Evolutionary conservation across 495 filamentous ascomycete genomes (phyloP).

Genomic region (Neurospora sp.): DNA sequence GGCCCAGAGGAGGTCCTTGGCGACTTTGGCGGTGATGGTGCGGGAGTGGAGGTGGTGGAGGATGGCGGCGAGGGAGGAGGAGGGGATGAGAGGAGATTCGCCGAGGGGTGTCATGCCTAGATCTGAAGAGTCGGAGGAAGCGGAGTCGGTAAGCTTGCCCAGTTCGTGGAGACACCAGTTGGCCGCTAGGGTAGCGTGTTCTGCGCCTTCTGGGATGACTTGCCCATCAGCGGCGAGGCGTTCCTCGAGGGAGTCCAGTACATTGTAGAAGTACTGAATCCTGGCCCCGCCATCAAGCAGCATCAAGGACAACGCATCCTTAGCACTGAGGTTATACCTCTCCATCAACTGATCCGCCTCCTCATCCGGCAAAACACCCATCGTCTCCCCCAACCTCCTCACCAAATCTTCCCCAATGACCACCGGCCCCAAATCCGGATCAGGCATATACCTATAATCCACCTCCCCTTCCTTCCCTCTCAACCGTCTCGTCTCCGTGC

Average conservation of each 20-base stretch:
- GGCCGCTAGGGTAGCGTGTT: constrained; percentile 35
- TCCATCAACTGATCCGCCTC: constrained; percentile 48
- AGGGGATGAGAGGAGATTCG: constrained; percentile 40
- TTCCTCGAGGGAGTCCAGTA: constrained; percentile 46
- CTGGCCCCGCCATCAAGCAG: constrained; percentile 70
- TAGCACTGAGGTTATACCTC: constrained; percentile 57
- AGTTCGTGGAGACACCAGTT: constrained; percentile 83
- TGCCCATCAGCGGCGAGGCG: constrained; percentile 27
- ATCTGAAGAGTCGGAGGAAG: constrained; percentile 7
- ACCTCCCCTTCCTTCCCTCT: constrained; percentile 95
- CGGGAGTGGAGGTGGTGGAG: constrained; percentile 51
- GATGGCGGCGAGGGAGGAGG: constrained; percentile 53
- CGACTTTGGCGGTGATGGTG: constrained; percentile 64
- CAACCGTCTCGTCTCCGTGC: constrained; percentile 65
- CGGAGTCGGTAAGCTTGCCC: constrained; percentile 51
- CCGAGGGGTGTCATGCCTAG: constrained; percentile 31
- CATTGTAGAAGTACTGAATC: constrained; percentile 72
- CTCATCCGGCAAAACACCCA: constrained; percentile 63
- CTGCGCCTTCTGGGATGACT: not conserved
- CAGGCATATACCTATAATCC: constrained; percentile 97
- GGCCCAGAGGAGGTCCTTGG: constrained; percentile 60
- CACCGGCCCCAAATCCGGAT: constrained; percentile 80
- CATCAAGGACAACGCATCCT: constrained; percentile 79
- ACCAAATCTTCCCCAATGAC: constrained; percentile 64
- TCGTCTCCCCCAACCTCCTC: constrained; percentile 31